Conservation (phyloP, 2,329 filamentous ascomycete genomes). For the Talaromyces sp. region DNA sequence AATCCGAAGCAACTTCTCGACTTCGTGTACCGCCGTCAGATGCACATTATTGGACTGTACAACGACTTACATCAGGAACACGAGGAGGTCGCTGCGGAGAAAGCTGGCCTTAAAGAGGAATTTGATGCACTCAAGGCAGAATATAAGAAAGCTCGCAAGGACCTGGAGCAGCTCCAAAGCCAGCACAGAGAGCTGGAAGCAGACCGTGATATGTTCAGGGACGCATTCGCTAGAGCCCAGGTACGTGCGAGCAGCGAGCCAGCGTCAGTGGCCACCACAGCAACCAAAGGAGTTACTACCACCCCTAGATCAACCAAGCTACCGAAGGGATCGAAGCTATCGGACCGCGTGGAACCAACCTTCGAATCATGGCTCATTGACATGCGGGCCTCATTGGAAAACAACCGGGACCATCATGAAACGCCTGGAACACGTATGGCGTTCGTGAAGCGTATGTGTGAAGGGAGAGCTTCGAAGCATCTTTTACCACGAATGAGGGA, state of each 20-base stretch:
- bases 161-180: no score
- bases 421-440: not conserved
- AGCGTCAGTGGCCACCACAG: no score
- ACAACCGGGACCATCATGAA: not conserved
- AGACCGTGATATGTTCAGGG: no score
- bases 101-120: no score
- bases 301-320: not conserved
- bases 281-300: no score
- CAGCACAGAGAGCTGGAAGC: no score
- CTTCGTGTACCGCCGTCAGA: not conserved
- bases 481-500: not conserved
- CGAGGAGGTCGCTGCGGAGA: no score
- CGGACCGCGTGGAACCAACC: not conserved
- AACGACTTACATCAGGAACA: no score
- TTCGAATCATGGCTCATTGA: not conserved
- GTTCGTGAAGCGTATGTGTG: not conserved
- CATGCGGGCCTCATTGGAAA: not conserved
- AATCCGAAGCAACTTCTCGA: not conserved
- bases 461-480: not conserved
- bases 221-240: no score
- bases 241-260: no score
- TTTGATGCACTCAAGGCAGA: no score
- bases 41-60: not conserved
- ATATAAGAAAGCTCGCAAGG: no score
- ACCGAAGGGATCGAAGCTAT: not conserved